A percentile compares a stretch with the other conserved stretches of the same genome.
Evolutionary conservation across 345 rosid species (phyloP).

Genomic region (Populus pruinosa): DNA sequence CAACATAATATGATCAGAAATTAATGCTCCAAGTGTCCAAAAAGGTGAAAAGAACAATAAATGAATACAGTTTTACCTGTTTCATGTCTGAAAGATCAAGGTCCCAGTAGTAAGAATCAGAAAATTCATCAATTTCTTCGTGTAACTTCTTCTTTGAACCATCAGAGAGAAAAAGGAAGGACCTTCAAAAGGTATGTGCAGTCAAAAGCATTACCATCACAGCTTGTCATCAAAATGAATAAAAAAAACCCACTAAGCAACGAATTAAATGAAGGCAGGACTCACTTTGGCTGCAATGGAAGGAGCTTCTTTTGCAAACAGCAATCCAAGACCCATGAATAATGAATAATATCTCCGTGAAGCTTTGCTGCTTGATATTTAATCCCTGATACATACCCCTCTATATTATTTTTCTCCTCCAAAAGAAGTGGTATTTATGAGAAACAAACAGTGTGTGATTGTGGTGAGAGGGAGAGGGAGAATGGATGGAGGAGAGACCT

Average conservation of each 20-base stretch:
- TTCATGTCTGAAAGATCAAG: conserved; percentile 70
- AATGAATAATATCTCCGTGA: conserved; percentile 74
- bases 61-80: conserved; percentile 48
- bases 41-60: neutral
- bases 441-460: neutral
- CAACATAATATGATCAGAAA: neutral
- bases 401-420: no score
- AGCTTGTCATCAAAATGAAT: no score
- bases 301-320: conserved; percentile 71
- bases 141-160: conserved; percentile 64
- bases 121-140: conserved; percentile 84
- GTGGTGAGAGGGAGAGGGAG: conserved; percentile 28
- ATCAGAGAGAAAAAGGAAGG: conserved; percentile 77
- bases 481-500: conserved; percentile 52
- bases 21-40: conserved; percentile 12
- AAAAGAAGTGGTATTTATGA: neutral
- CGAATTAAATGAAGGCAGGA: conserved; percentile 11
- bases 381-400: conserved; percentile 47
- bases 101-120: conserved; percentile 78
- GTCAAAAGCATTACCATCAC: neutral
- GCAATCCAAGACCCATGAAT: conserved; percentile 84
- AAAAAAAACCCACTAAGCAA: neutral
- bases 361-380: conserved; percentile 87
- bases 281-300: conserved; percentile 84
- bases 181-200: conserved; percentile 40